A percentile compares a stretch with the other conserved stretches of the same genome.
Evolutionary conservation across 768 basidiomycete genomes (phyloP).

Genomic region (Suillus luteus): DNA sequence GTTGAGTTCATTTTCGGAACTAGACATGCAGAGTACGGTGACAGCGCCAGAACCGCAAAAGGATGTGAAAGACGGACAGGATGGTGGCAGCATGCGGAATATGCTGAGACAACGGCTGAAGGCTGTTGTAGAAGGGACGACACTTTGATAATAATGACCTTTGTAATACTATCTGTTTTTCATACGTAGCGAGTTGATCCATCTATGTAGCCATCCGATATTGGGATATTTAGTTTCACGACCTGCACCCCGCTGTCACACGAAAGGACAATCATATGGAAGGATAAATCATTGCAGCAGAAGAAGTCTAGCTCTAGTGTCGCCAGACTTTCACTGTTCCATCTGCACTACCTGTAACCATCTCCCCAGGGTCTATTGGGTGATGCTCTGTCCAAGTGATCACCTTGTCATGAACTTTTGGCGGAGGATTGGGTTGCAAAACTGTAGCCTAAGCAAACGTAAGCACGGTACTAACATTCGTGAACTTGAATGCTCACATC

Average conservation of each 20-base stretch:
- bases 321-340: slow-evolving; percentile 92
- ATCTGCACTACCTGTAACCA: slow-evolving; percentile 89
- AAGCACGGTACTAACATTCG: slow-evolving; percentile 6
- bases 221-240: not conserved
- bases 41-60: slow-evolving; percentile 25
- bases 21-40: slow-evolving; percentile 26
- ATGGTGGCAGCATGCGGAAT: slow-evolving; percentile 14
- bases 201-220: not conserved
- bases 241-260: not conserved
- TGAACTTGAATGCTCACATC: slow-evolving; percentile 58
- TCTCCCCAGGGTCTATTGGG: slow-evolving; percentile 76
- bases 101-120: slow-evolving; percentile 34
- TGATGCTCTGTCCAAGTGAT: slow-evolving; percentile 94
- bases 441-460: slow-evolving; percentile 58
- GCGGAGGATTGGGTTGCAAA: slow-evolving; percentile 71
- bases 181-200: not conserved
- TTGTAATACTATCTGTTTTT: slow-evolving; percentile 22
- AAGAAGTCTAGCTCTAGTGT: slow-evolving; percentile 33
- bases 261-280: no score
- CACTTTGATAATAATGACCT: slow-evolving; percentile 18
- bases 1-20: slow-evolving; percentile 28
- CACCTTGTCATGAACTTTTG: slow-evolving; percentile 77
- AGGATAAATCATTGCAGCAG: not conserved
- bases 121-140: slow-evolving; percentile 31
- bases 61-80: slow-evolving; percentile 17